These are phyloP conservation scores for Hypomontagnella monticulosa DNA, from an alignment of 495 filamentous ascomycete genomes.

Conservation along the genomic window DNA sequence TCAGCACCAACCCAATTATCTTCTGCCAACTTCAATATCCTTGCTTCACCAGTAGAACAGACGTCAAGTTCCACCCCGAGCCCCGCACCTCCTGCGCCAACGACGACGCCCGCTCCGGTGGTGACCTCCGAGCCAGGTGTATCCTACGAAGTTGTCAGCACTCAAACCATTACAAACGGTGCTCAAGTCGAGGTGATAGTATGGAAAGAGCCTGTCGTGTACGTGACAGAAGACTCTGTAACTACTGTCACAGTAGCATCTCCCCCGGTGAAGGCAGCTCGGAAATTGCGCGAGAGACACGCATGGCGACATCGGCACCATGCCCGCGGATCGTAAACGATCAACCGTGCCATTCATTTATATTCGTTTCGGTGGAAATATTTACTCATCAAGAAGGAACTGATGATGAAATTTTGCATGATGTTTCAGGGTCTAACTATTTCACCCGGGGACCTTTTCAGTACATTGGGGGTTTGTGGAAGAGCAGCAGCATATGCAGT, in stretches of 20 bases:
- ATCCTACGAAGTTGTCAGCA: conserved; percentile 51
- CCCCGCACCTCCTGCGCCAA: conserved; percentile 17
- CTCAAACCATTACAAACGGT: conserved; percentile 54
- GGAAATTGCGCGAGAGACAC: conserved; percentile 30
- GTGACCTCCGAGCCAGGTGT: conserved; percentile 38
- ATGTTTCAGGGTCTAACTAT: conserved; percentile 41
- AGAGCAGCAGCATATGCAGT: conserved; percentile 37
- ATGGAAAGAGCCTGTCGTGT: conserved; percentile 56
- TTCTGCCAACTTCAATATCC: conserved; percentile 38
- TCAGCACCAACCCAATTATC: conserved; percentile 15
- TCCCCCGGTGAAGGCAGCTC: conserved; percentile 18
- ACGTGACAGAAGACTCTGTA: conserved; percentile 48
- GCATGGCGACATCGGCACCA: conserved; percentile 37
- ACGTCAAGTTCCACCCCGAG: conserved; percentile 14
- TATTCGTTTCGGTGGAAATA: conserved; percentile 46
- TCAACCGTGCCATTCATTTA: conserved; percentile 11
- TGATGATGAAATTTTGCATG: conserved; percentile 37
- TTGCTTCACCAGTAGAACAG: conserved; percentile 9
- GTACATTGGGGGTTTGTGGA: conserved; percentile 37
- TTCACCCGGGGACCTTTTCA: conserved; percentile 40
- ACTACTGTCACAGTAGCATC: conserved; percentile 47
- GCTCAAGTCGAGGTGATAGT: conserved; percentile 54
- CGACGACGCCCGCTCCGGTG: conserved; percentile 38
- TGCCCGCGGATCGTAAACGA: conserved; percentile 28
- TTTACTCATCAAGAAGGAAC: conserved; percentile 29